These are phyloP conservation scores for Articulospora tetracladia DNA, from an alignment of 495 filamentous ascomycete genomes.

Conservation along the genomic window DNA sequence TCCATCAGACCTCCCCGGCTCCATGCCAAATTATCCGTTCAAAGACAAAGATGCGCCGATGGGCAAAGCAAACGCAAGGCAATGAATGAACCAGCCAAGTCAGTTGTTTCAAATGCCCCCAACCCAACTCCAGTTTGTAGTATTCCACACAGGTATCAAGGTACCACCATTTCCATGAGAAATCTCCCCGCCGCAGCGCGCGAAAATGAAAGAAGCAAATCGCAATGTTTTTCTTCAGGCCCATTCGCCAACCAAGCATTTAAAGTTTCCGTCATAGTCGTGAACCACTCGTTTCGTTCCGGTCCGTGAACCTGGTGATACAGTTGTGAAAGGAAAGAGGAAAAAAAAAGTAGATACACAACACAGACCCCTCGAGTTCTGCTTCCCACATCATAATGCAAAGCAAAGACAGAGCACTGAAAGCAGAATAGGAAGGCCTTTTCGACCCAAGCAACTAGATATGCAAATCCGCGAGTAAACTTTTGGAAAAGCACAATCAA, in stretches of 20 bases:
- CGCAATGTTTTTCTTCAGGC: not conserved
- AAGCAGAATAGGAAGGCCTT: constrained; percentile 4
- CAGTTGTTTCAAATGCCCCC: not conserved
- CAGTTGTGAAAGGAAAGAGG: constrained; percentile 17
- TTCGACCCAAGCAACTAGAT: constrained; percentile 6
- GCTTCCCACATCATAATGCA: not conserved
- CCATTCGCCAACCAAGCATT: constrained; percentile 13
- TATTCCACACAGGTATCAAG: not conserved
- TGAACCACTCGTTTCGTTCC: constrained; percentile 17
- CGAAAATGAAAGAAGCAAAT: not conserved
- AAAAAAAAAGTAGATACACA: constrained; percentile 5
- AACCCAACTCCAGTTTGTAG: not conserved
- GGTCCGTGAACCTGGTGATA: constrained; percentile 23
- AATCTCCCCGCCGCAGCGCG: not conserved
- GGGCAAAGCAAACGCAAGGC: not conserved
- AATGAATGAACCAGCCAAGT: not conserved
- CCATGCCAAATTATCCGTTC: not conserved
- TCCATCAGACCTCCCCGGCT: not conserved
- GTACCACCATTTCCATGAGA: not conserved
- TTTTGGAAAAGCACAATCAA: constrained; percentile 25
- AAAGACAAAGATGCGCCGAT: not conserved
- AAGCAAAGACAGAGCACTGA: not conserved
- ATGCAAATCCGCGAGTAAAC: constrained; percentile 14
- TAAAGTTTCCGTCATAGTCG: constrained; percentile 18
- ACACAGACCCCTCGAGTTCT: not conserved